These are phyloP conservation scores for Sonneratia caseolaris DNA, from an alignment of 345 rosid genomes.

Conservation along the genomic window DNA sequence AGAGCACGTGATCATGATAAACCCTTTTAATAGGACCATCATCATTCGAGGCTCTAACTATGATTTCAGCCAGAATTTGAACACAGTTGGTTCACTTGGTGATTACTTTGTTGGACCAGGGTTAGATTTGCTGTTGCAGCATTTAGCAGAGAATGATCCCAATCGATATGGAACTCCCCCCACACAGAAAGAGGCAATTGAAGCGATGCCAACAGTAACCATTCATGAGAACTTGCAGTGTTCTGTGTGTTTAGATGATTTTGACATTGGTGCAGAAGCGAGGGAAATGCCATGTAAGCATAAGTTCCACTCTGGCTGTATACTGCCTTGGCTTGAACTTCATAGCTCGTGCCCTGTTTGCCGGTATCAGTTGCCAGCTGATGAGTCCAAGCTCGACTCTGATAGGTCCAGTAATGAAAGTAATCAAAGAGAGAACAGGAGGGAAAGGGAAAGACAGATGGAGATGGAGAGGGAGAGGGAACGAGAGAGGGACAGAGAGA, in stretches of 20 bases:
- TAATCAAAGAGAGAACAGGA: constrained; percentile 19
- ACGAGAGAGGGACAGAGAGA: constrained; percentile 9
- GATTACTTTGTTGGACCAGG: constrained; percentile 84
- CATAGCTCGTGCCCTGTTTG: constrained; percentile 93
- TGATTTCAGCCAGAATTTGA: constrained; percentile 32
- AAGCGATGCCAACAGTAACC: constrained; percentile 41
- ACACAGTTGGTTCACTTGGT: constrained; percentile 45
- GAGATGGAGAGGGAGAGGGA: neutral
- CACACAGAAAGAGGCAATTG: constrained; percentile 60
- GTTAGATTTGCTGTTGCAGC: constrained; percentile 61
- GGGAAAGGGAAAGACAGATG: constrained; percentile 3
- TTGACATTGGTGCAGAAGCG: constrained; percentile 50
- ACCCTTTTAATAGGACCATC: constrained; percentile 52
- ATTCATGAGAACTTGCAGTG: constrained; percentile 52
- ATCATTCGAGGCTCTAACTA: constrained; percentile 38
- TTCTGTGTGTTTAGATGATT: constrained; percentile 76
- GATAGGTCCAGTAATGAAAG: constrained; percentile 25
- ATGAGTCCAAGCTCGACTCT: constrained; percentile 48
- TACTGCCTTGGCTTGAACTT: constrained; percentile 88
- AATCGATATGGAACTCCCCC: constrained; percentile 84
- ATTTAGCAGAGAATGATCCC: constrained; percentile 65
- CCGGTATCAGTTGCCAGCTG: constrained; percentile 63
- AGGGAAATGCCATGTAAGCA: constrained; percentile 92
- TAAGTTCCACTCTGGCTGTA: constrained; percentile 60
- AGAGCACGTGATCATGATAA: constrained; percentile 41